Conservation (phyloP, 768 basidiomycete genomes). For the Pleurotus djamor region DNA sequence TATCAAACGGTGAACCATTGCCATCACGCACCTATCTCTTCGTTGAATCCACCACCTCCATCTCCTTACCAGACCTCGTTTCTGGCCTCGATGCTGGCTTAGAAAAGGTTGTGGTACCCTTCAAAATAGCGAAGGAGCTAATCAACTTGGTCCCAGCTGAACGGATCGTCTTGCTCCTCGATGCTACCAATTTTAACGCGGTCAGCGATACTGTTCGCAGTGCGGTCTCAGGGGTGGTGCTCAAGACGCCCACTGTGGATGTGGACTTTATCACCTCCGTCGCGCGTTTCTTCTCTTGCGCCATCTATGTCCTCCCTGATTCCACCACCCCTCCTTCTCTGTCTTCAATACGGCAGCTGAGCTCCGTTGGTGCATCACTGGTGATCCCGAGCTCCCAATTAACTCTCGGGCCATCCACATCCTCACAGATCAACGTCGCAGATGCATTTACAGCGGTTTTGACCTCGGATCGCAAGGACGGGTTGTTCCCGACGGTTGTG, state of each 20-base stretch:
- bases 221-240: slow-evolving; percentile 75
- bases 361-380: slow-evolving; percentile 56
- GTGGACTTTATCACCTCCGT: slow-evolving; percentile 76
- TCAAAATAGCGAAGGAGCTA: slow-evolving; percentile 62
- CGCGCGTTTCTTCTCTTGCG: slow-evolving; percentile 66
- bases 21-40: slow-evolving; percentile 12
- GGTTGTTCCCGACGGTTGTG: slow-evolving; percentile 91
- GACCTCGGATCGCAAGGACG: slow-evolving; percentile 85
- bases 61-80: slow-evolving; percentile 53
- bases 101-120: slow-evolving; percentile 75
- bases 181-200: slow-evolving; percentile 69
- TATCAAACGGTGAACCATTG: neutral
- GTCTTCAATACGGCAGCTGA: slow-evolving; percentile 59
- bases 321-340: slow-evolving; percentile 51
- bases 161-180: slow-evolving; percentile 74
- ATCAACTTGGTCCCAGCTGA: slow-evolving; percentile 68
- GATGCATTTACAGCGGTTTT: slow-evolving; percentile 87
- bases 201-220: slow-evolving; percentile 73
- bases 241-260: slow-evolving; percentile 73
- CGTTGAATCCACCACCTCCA: slow-evolving; percentile 22
- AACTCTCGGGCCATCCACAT: slow-evolving; percentile 52
- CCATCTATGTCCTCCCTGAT: slow-evolving; percentile 59
- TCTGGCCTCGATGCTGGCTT: slow-evolving; percentile 76
- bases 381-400: slow-evolving; percentile 75
- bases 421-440: slow-evolving; percentile 64